These are phyloP conservation scores for Cyclostephanos tholiformis DNA, from an alignment of 108 stramenopile species.

Conservation along the genomic window DNA sequence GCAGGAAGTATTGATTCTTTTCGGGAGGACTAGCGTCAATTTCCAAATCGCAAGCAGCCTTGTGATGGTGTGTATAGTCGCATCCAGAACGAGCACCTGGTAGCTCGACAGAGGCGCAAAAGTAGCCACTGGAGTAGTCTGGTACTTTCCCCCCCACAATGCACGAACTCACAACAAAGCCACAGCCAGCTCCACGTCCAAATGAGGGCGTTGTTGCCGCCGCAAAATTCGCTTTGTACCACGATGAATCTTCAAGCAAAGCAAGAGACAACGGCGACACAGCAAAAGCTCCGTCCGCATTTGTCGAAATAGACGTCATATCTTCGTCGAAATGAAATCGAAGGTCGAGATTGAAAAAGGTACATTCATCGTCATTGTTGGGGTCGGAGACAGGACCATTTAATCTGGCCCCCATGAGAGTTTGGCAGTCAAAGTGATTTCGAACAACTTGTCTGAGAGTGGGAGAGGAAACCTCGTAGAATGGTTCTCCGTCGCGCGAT, in stretches of 20 bases:
- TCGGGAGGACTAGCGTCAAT: constrained; percentile 22
- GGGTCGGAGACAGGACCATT: constrained; percentile 26
- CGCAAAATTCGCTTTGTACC: constrained; percentile 79
- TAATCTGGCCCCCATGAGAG: constrained; percentile 70
- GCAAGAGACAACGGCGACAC: constrained; percentile 75
- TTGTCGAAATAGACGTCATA: constrained; percentile 47
- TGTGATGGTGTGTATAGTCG: constrained; percentile 32
- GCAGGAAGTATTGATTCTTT: constrained; percentile 33
- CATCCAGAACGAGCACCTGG: constrained; percentile 33
- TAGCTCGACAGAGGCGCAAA: constrained; percentile 28
- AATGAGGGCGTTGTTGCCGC: constrained; percentile 56
- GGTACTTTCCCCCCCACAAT: constrained; percentile 60
- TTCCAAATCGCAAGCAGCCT: constrained; percentile 36
- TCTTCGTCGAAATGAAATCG: constrained; percentile 80
- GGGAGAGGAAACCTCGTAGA: constrained; percentile 70
- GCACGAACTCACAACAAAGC: constrained; percentile 68
- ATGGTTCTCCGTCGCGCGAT: constrained; percentile 14
- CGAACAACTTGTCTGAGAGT: constrained; percentile 69
- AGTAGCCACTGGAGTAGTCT: constrained; percentile 33
- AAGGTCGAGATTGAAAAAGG: constrained; percentile 66
- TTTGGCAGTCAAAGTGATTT: constrained; percentile 84
- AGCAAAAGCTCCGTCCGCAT: constrained; percentile 27
- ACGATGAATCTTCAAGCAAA: constrained; percentile 77
- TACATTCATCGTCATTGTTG: constrained; percentile 35
- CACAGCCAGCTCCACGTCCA: constrained; percentile 79